Evolutionary conservation across 1,139 yeast species (phyloP), one percentile per base, ranked within the genome.

Genomic region (Blastobotrys malaysiensis): DNA sequence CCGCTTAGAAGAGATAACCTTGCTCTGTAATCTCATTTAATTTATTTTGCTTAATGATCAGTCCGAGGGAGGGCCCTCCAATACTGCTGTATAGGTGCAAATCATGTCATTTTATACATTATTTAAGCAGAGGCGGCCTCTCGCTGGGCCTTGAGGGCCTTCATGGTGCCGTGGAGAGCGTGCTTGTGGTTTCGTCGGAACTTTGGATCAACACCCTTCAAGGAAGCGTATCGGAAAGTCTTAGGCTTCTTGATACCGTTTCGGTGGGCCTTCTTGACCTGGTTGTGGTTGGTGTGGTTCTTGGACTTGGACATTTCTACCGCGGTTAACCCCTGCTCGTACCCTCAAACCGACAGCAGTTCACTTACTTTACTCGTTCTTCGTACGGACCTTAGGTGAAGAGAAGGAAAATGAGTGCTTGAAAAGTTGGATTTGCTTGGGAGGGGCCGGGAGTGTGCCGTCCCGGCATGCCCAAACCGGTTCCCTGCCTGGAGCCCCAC

Each of bases 241-340:
- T 82, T 87, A 73, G 97, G 97, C 91, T 91, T 93, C 88, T 91
- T 93, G 83, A 93, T 93, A 82, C 99, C 99, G 88, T 93, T 93
- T 78, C 85, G 91, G 97, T 93, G 99, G 74, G 98, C 98, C 95
- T 93, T 93, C 78, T 80, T 87, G 90, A 88, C 88, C 80, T 93
- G 98, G 95, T 93, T 93, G 83, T 93, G 99, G 82, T 91, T 91
- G 81, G 99, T 93, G 79, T 93, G 99, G 83, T 93, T 93, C 97
- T 93, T 93, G 70, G 98, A 90, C 83, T 91, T 91, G 79, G 98
- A 77, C 98, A 91, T 90, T 77, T 76, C 53, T 51, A 39, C 31
- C 9, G 31, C 44, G 13, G 43, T 48, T 48, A 48, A 16, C 21
- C 36, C 20, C n/a, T 18, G n/a, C 19, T n/a, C 36, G n/a, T n/a